A percentile compares a stretch with the other conserved stretches of the same genome.
phyloP scores from a whole-genome alignment of 2,329 filamentous ascomycete species.

The Pezicula rhizophila region DNA sequence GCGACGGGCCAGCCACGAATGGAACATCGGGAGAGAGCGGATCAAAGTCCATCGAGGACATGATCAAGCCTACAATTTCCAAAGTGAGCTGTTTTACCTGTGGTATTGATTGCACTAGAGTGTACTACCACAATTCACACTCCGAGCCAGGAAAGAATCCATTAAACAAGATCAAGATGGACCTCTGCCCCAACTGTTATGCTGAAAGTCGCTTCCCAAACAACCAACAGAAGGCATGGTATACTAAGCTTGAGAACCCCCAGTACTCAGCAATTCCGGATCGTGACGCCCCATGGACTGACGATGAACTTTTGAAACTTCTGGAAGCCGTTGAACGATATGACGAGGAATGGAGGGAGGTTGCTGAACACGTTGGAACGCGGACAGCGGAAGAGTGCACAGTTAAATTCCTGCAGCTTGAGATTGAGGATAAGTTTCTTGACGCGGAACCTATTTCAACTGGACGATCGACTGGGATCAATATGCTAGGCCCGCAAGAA shows the following conservation, averaged over 20 bases:
- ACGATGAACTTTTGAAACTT: conserved; percentile 81
- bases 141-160: conserved; percentile 29
- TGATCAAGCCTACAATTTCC: conserved; percentile 59
- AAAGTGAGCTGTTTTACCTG: conserved; percentile 84
- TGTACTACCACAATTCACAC: conserved; percentile 67
- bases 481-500: conserved; percentile 64
- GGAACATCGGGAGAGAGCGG: conserved; percentile 42
- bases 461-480: conserved; percentile 49
- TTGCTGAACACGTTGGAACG: conserved; percentile 86
- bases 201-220: conserved; percentile 76
- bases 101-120: conserved; percentile 77
- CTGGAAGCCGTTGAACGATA: conserved; percentile 88
- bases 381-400: conserved; percentile 94
- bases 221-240: conserved; percentile 74
- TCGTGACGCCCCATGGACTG: conserved; percentile 82
- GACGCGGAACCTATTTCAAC: conserved; percentile 62
- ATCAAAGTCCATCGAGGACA: conserved; percentile 43
- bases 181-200: conserved; percentile 88
- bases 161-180: conserved; percentile 59
- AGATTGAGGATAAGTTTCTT: conserved; percentile 96
- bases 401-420: conserved; percentile 89
- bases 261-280: conserved; percentile 73
- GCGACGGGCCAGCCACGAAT: conserved; percentile 63
- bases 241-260: conserved; percentile 85
- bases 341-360: conserved; percentile 92